Percentiles rank a stretch among this genome's conserved stretches.
These are phyloP conservation scores for Chalciporus chontae DNA, from an alignment of 768 basidiomycete genomes.

Conservation along the genomic window DNA sequence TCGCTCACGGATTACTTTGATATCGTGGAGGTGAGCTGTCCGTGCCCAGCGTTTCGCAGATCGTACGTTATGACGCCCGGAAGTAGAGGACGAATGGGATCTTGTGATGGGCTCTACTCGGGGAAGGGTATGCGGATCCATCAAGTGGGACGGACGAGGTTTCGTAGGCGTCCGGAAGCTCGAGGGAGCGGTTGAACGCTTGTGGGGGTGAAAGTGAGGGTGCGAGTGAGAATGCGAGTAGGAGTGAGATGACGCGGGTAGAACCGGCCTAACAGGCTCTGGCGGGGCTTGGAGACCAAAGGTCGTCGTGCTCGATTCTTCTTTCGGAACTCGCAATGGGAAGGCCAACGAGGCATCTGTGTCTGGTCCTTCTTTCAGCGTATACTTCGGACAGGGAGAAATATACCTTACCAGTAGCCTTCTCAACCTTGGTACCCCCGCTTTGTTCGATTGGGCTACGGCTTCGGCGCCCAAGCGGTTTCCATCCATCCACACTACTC, in stretches of 20 bases:
- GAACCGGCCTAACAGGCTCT: neutral
- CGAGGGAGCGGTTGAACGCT: neutral
- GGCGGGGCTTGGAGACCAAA: neutral
- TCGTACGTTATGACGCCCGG: constrained; percentile 18
- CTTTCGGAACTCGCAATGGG: neutral
- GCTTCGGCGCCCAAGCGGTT: constrained; percentile 24
- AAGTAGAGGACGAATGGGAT: constrained; percentile 21
- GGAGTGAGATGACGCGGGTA: neutral
- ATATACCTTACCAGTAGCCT: constrained; percentile 10
- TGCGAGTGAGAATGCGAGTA: constrained; percentile 12
- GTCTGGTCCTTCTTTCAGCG: neutral
- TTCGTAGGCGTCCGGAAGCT: constrained; percentile 24
- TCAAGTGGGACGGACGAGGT: constrained; percentile 1
- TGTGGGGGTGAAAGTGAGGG: constrained; percentile 2
- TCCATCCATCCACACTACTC: constrained; percentile 43
- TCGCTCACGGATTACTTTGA: constrained; percentile 30
- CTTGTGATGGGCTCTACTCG: constrained; percentile 17
- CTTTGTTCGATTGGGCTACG: constrained; percentile 25
- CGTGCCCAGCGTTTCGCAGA: constrained; percentile 58
- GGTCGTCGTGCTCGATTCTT: neutral
- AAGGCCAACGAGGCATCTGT: constrained; percentile 1
- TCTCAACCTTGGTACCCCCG: constrained; percentile 11
- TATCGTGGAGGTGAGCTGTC: constrained; percentile 67
- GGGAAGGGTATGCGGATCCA: constrained; percentile 26
- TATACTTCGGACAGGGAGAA: neutral